A percentile compares a stretch with the other conserved stretches of the same genome.
Conservation (phyloP, 2,329 filamentous ascomycete genomes). For the Neopestalotiopsis sp. region DNA sequence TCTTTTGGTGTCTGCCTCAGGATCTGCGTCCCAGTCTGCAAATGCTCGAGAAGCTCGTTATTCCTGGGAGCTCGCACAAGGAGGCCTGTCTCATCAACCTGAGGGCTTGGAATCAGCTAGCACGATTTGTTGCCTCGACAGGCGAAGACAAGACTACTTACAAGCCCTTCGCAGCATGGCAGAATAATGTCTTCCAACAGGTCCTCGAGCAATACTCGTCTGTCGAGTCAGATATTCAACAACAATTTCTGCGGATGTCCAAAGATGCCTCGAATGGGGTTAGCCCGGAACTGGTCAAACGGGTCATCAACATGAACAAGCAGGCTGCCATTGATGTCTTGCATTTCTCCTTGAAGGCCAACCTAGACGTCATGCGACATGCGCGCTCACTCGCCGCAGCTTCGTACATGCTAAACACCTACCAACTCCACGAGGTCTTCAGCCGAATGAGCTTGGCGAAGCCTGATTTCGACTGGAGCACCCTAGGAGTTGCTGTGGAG, state of each 20-base stretch:
- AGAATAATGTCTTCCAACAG: conserved; percentile 61
- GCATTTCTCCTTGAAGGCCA: conserved; percentile 51
- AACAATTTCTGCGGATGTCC: conserved; percentile 57
- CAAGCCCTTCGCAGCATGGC: conserved; percentile 59
- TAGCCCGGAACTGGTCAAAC: conserved; percentile 50
- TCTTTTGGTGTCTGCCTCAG: conserved; percentile 67
- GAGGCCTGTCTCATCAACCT: conserved; percentile 70
- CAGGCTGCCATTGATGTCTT: conserved; percentile 59
- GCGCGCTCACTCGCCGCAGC: conserved; percentile 51
- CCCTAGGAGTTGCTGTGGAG: conserved; percentile 50
- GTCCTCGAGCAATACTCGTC: conserved; percentile 63
- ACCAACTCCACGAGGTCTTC: conserved; percentile 58
- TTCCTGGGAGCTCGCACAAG: conserved; percentile 65
- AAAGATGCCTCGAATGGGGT: conserved; percentile 42
- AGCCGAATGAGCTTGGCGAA: conserved; percentile 49
- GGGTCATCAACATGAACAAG: conserved; percentile 58
- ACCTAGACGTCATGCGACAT: conserved; percentile 55
- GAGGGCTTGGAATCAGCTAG: conserved; percentile 66
- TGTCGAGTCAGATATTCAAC: conserved; percentile 59
- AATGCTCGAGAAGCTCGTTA: conserved; percentile 64
- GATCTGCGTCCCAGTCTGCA: conserved; percentile 57
- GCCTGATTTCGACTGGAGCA: conserved; percentile 52
- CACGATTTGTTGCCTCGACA: conserved; percentile 60
- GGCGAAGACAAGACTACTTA: conserved; percentile 47
- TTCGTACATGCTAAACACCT: conserved; percentile 54